Conservation (phyloP, 2,329 filamentous ascomycete genomes). For the Cadophora sp. region DNA sequence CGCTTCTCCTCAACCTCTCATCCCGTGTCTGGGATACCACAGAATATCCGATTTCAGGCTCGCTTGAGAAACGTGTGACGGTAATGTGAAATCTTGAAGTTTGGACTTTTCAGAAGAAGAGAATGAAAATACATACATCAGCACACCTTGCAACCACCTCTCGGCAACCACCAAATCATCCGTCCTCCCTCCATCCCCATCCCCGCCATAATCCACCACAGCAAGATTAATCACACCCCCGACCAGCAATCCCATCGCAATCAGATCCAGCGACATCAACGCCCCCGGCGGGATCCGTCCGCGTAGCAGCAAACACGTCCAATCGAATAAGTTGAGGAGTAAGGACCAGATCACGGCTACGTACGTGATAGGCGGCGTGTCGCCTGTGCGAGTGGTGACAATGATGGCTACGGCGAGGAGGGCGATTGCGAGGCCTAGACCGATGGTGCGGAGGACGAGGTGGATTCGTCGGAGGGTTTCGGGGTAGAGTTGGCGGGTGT, state of each 20-base stretch:
- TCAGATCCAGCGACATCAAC: slow-evolving; percentile 18
- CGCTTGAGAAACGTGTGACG: too few species aligned
- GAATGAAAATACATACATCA: slow-evolving; percentile 5
- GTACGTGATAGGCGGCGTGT: slow-evolving; percentile 18
- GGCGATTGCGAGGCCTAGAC: slow-evolving; percentile 20
- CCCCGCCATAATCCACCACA: slow-evolving; percentile 18
- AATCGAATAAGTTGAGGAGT: slow-evolving; percentile 17
- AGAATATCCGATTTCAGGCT: too few species aligned
- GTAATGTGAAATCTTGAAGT: neutral
- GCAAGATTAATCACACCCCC: slow-evolving; percentile 19
- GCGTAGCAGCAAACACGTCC: slow-evolving; percentile 12
- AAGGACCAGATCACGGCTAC: slow-evolving; percentile 21
- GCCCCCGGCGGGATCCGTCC: slow-evolving; percentile 15
- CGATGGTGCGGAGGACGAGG: slow-evolving; percentile 19
- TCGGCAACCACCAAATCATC: neutral
- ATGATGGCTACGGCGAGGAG: slow-evolving; percentile 25
- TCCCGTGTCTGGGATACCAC: too few species aligned
- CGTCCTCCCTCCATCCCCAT: slow-evolving; percentile 33
- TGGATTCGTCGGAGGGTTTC: slow-evolving; percentile 16
- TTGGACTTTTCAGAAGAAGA: neutral
- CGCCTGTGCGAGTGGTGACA: slow-evolving; percentile 12
- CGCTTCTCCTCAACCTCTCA: too few species aligned
- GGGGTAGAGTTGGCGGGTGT: slow-evolving; percentile 21
- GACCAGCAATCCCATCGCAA: slow-evolving; percentile 18
- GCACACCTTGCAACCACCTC: slow-evolving; percentile 19